phyloP scores from a whole-genome alignment of 148 eudicot genomes.

The Rhododendron williamsianum region DNA sequence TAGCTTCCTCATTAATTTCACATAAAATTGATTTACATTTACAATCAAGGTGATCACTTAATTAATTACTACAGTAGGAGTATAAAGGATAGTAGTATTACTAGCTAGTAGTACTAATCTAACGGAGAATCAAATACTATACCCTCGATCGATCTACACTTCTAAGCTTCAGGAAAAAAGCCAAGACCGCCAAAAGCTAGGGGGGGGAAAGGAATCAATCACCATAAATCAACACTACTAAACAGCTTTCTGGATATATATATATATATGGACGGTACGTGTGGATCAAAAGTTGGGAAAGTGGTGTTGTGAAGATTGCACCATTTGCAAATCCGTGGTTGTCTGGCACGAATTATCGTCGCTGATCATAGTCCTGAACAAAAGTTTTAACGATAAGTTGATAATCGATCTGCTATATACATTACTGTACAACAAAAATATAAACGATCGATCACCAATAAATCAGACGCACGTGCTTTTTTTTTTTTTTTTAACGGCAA shows the following conservation, averaged over 20 bases:
- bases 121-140: not conserved
- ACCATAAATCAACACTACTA: too few relatives aligned
- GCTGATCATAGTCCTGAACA: conserved; percentile 48
- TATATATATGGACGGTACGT: not conserved
- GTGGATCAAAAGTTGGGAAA: conserved; percentile 51
- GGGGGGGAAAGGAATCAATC: not conserved
- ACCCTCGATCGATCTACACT: not conserved
- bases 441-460: not conserved
- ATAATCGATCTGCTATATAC: not conserved
- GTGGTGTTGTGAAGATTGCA: conserved; percentile 61
- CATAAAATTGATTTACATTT: conserved; percentile 22
- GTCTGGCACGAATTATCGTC: conserved; percentile 72
- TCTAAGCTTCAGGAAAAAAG: not conserved
- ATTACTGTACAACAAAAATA: not conserved
- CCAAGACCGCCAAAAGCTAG: not conserved
- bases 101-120: too few relatives aligned
- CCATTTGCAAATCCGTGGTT: conserved; percentile 59
- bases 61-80: not conserved
- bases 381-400: not conserved
- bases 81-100: not conserved
- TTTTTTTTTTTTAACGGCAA: too few relatives aligned
- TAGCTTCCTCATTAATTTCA: not conserved
- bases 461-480: not conserved
- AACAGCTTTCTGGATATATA: not conserved
- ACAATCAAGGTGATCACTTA: conserved; percentile 9